Evolutionary conservation across 768 basidiomycete species (phyloP).

Genomic region (Kwoniella sp.): DNA sequence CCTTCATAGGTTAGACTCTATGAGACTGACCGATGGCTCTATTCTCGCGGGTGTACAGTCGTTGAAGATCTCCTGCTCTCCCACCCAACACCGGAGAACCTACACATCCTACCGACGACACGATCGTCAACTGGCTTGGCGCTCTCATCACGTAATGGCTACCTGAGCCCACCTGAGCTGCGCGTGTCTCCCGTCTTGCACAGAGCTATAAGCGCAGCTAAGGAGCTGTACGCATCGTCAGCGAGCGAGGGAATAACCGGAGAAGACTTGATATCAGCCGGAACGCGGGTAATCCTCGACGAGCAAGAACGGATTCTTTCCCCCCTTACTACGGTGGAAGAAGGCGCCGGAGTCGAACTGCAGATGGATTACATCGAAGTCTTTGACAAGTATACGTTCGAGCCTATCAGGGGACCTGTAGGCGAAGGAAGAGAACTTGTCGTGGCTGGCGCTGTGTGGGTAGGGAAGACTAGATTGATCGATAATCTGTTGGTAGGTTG

Average conservation of each 20-base stretch:
- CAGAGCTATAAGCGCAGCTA: slow-evolving; percentile 67
- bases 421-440: slow-evolving; percentile 62
- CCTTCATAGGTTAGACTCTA: not conserved
- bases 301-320: slow-evolving; percentile 31
- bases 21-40: not conserved
- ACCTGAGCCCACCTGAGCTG: slow-evolving; percentile 70
- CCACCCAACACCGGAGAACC: slow-evolving; percentile 69
- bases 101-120: slow-evolving; percentile 86
- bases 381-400: slow-evolving; percentile 78
- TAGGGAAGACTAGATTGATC: slow-evolving; percentile 84
- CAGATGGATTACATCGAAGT: slow-evolving; percentile 83
- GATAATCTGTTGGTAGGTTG: slow-evolving; percentile 81
- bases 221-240: slow-evolving; percentile 62
- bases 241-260: slow-evolving; percentile 30
- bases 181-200: slow-evolving; percentile 69
- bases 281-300: slow-evolving; percentile 30
- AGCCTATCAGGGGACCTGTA: slow-evolving; percentile 61
- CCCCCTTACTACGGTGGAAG: slow-evolving; percentile 27
- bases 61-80: slow-evolving; percentile 77
- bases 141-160: slow-evolving; percentile 86
- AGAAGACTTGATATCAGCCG: slow-evolving; percentile 32
- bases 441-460: slow-evolving; percentile 82
- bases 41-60: slow-evolving; percentile 58
- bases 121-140: slow-evolving; percentile 72
- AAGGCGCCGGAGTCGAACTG: slow-evolving; percentile 61